Evolutionary conservation across 116 monocot species (phyloP), one percentile per base, ranked within the genome.

Genomic region (Zostera marina): DNA sequence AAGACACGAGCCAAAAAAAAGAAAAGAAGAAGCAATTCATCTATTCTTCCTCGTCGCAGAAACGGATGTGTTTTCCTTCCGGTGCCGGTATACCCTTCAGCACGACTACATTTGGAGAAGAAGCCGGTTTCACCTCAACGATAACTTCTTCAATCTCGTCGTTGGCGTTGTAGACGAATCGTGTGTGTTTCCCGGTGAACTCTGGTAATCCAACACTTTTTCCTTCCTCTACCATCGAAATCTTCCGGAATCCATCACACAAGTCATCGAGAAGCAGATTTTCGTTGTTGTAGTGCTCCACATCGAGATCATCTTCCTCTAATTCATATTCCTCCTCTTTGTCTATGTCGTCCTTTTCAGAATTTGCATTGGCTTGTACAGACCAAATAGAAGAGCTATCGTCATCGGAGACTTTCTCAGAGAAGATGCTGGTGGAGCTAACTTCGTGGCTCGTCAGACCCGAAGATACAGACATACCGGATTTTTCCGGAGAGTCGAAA

Each of bases 401-500:
- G 2, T 73, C 82, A 0, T 79, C 65, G 1, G 63, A 2, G 20
- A 61, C 54, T 14, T 70, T 68, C 63, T 21, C 70, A 13, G 61
- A 25, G 44, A 32, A 7, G 26, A 40, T 38, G 40, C 44, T 52
- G 66, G 51, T 42, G 26, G 10, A 22, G 64, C 74, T 87, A 20
- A 67, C 74, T 53, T 79, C n/a, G n/a, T n/a, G 74, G 74, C 52
- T 68, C 0, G 73, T 67, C 42, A 81, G 16, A 8, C 72, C 55
- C 3, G 77, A 77, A 11, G 48, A 17, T 11, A 12, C 63, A 10
- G 80, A 70, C 22, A 39, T 25, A 19, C 77, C 77, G 1, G 72
- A 73, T 56, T 92, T 85, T 41, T 61, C 76, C 3, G 85, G 79
- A 0, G 89, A 84, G 47, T 96, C 96, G 52, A 96, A 96, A 23